phyloP scores from a whole-genome alignment of 495 filamentous ascomycete genomes.

The Penicillium dipodomyicola region DNA sequence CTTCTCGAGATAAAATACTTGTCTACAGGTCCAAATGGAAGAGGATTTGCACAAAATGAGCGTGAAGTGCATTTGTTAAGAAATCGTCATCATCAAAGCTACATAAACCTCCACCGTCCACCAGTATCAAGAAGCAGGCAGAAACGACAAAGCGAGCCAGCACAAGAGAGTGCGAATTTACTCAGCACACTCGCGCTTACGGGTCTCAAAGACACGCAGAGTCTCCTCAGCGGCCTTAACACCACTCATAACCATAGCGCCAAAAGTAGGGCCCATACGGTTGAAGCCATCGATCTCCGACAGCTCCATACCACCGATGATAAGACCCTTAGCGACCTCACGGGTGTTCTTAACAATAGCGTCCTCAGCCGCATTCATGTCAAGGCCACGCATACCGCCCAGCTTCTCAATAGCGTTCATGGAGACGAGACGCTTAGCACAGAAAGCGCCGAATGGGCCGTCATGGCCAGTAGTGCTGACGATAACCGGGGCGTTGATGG shows the following conservation, averaged over 20 bases:
- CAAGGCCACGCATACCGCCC: slow-evolving; percentile 85
- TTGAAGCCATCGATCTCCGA: slow-evolving; percentile 87
- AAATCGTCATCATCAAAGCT: slow-evolving; percentile 11
- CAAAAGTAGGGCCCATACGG: slow-evolving; percentile 78
- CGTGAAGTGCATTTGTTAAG: slow-evolving; percentile 21
- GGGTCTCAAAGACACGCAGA: slow-evolving; percentile 69
- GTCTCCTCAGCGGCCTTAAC: slow-evolving; percentile 89
- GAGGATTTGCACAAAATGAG: slow-evolving; percentile 21
- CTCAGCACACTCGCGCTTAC: slow-evolving; percentile 62
- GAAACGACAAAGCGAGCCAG: background rate
- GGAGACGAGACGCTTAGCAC: slow-evolving; percentile 75
- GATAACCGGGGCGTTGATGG: slow-evolving; percentile 83
- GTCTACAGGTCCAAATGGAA: background rate
- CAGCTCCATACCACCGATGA: slow-evolving; percentile 92
- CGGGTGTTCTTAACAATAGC: slow-evolving; percentile 87
- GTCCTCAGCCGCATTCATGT: slow-evolving; percentile 87
- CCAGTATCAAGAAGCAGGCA: slow-evolving; percentile 8
- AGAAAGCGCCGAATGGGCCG: slow-evolving; percentile 87
- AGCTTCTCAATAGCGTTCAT: slow-evolving; percentile 80
- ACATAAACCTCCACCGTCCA: slow-evolving; percentile 1
- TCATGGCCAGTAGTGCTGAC: slow-evolving; percentile 90
- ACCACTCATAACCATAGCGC: slow-evolving; percentile 79
- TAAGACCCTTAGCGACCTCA: slow-evolving; percentile 80
- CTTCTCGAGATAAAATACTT: background rate
- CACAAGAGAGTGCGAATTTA: slow-evolving; percentile 15